Percentiles rank a stretch among this genome's conserved stretches.
These are phyloP conservation scores for Ustilago bromivora DNA, from an alignment of 1,284 basidiomycete species.

Conservation along the genomic window DNA sequence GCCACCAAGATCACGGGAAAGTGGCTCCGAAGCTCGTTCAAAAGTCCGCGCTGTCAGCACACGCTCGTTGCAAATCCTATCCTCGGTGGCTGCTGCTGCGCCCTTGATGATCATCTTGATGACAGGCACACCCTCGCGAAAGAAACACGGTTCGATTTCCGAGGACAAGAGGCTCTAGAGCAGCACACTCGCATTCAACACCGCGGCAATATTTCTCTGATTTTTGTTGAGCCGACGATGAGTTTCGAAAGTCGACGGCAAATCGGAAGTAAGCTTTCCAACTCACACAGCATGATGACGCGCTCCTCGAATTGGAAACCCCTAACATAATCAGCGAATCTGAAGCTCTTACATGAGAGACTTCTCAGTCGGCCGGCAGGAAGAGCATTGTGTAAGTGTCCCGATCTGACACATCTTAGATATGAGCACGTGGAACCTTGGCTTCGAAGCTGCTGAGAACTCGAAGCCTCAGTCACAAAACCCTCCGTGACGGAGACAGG, in stretches of 20 bases:
- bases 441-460: no score
- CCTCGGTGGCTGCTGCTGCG: background rate
- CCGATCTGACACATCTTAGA: background rate
- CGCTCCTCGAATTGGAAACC: background rate
- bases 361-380: background rate
- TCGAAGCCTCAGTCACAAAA: background rate
- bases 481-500: background rate
- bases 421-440: no score
- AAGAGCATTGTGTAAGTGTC: background rate
- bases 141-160: background rate
- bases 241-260: constrained; percentile 20
- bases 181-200: background rate
- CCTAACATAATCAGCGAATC: background rate
- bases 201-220: background rate
- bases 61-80: background rate
- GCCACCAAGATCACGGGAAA: constrained; percentile 6
- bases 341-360: background rate
- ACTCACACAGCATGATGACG: background rate
- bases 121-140: background rate
- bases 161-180: constrained; percentile 3
- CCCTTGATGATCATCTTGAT: background rate
- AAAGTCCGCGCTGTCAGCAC: constrained; percentile 10
- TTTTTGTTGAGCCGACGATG: background rate
- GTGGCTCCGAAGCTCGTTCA: constrained; percentile 8
- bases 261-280: constrained; percentile 21